Conservation (phyloP, 176 grass and related monocot species). For the Bothriochloa decipiens region DNA sequence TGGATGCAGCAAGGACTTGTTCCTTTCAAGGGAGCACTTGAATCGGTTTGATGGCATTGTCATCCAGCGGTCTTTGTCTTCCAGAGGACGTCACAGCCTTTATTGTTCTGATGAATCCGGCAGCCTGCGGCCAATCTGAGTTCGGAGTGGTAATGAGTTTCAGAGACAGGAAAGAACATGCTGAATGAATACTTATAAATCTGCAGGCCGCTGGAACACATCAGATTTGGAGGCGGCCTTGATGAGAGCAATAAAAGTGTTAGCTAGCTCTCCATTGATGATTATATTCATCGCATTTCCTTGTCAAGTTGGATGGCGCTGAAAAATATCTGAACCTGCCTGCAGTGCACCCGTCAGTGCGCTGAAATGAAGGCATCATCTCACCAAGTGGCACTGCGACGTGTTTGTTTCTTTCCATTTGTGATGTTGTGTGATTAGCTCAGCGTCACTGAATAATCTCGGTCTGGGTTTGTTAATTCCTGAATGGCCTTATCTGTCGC, state of each 20-base stretch:
- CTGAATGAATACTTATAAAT: not conserved
- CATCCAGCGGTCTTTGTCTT: not conserved
- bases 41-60: not conserved
- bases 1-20: not conserved
- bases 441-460: not conserved
- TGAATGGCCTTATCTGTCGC: conserved; percentile 41
- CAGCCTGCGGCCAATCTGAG: not conserved
- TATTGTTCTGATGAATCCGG: conserved; percentile 30
- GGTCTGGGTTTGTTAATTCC: not conserved
- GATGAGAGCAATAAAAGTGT: not conserved
- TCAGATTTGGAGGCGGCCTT: conserved; percentile 22
- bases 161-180: not conserved
- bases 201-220: conserved; percentile 1
- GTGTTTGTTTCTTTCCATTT: not conserved
- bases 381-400: conserved; percentile 24
- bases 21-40: not conserved
- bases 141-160: not conserved
- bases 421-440: not conserved
- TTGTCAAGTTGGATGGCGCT: not conserved
- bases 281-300: not conserved
- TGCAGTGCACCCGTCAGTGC: not conserved
- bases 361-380: conserved; percentile 14
- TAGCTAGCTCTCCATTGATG: not conserved
- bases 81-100: not conserved
- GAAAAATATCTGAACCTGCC: conserved; percentile 9